Evolutionary conservation across 1,284 basidiomycete genomes (phyloP).

Genomic region (Ceratobasidium sp.): DNA sequence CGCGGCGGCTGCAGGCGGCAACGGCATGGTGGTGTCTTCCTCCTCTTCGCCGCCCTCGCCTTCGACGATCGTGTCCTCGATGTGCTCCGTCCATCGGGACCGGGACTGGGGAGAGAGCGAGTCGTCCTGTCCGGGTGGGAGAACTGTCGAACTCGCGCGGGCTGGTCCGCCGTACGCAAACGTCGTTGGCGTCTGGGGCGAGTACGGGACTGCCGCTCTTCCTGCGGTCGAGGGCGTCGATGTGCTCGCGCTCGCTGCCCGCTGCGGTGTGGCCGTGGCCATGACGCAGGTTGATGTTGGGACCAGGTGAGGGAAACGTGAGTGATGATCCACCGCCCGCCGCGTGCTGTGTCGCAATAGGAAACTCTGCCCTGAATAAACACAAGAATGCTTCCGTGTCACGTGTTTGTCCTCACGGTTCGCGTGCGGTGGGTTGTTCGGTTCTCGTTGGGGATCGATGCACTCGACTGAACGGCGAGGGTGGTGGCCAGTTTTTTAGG

Average conservation of each 20-base stretch:
- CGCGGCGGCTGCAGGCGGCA: neutral
- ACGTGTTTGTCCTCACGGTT: conserved; percentile 17
- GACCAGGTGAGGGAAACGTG: no score
- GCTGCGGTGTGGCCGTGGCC: conserved; percentile 22
- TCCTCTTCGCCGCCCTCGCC: neutral
- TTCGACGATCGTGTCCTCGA: conserved; percentile 18
- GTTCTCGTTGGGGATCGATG: neutral
- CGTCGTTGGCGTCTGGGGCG: conserved; percentile 34
- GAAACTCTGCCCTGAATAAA: conserved; percentile 16
- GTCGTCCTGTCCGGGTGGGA: neutral
- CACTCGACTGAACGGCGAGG: neutral
- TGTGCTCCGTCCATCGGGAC: conserved; percentile 31
- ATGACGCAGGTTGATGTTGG: neutral
- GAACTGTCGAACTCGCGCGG: neutral
- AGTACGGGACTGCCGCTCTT: neutral
- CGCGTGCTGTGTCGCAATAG: neutral
- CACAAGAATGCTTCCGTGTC: conserved; percentile 32
- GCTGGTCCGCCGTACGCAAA: conserved; percentile 18
- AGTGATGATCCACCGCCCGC: neutral
- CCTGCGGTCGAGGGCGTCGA: conserved; percentile 12
- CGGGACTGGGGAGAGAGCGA: conserved; percentile 11
- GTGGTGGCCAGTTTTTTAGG: neutral
- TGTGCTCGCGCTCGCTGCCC: neutral
- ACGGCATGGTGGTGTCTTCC: neutral
- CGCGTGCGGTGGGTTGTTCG: neutral